Percentiles rank a stretch among this genome's conserved stretches.
These are phyloP conservation scores for Cystofilobasidium ferigula DNA, from an alignment of 768 basidiomycete species.

Conservation along the genomic window DNA sequence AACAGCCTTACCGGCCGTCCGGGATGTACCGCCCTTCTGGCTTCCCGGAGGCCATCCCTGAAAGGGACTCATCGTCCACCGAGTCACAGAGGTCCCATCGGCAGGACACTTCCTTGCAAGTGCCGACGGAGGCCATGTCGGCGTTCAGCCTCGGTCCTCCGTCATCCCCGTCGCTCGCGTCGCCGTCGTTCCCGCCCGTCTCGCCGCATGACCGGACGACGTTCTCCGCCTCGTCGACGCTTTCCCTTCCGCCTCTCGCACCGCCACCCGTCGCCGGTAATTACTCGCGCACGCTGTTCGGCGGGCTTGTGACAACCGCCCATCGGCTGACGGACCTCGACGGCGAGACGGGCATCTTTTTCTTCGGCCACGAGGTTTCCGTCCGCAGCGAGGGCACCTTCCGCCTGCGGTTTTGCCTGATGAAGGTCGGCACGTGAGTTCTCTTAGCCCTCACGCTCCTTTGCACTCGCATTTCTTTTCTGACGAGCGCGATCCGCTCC, in stretches of 20 bases:
- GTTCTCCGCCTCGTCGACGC: conserved; percentile 45
- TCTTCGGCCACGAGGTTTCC: conserved; percentile 87
- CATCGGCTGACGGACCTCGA: conserved; percentile 74
- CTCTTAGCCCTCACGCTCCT: not conserved
- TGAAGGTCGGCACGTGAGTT: conserved; percentile 84
- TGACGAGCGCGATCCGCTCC: not conserved
- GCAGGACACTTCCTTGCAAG: not conserved
- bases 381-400: conserved; percentile 88
- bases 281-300: conserved; percentile 82
- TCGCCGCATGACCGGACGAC: not conserved
- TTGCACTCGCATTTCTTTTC: not conserved
- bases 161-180: not conserved
- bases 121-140: conserved; percentile 13
- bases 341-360: conserved; percentile 77
- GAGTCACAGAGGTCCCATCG: not conserved
- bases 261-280: conserved; percentile 29
- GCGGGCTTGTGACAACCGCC: conserved; percentile 75
- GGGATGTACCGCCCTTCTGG: conserved; percentile 1
- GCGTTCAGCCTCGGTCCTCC: conserved; percentile 5
- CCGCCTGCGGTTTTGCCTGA: conserved; percentile 70
- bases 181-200: not conserved
- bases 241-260: conserved; percentile 45
- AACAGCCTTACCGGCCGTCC: not conserved
- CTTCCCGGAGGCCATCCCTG: not conserved
- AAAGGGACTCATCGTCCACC: not conserved